Evolutionary conservation across 805 yeast species (phyloP).

Genomic region (Naumovozyma dairenensis): DNA sequence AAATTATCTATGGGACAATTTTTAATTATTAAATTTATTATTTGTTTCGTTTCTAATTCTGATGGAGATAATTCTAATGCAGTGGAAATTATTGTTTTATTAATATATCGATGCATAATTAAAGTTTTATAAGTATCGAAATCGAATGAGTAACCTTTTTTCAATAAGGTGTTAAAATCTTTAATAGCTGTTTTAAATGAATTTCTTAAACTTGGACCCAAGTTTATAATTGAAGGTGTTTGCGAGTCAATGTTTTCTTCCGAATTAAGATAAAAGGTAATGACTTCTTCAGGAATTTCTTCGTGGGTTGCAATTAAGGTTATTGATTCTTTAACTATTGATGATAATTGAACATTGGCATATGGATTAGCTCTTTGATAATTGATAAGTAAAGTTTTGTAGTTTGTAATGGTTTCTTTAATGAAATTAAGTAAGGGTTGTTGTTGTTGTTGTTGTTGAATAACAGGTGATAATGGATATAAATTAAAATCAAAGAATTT

Average conservation of each 20-base stretch:
- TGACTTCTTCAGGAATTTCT: neutral
- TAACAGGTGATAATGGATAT: conserved; percentile 6
- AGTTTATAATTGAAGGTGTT: neutral
- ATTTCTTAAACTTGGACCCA: conserved; percentile 21
- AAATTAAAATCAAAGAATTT: conserved; percentile 30
- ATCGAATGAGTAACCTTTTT: conserved; percentile 25
- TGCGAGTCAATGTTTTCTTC: neutral
- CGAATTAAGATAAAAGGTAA: too few relatives aligned
- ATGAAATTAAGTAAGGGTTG: conserved; percentile 10
- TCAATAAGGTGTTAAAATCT: conserved; percentile 17
- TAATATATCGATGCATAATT: conserved; percentile 12
- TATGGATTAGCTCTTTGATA: conserved; percentile 21
- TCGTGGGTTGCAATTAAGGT: conserved; percentile 11
- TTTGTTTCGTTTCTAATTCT: conserved; percentile 11
- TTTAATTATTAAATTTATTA: conserved; percentile 15
- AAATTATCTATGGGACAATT: neutral
- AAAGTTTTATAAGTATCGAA: conserved; percentile 25
- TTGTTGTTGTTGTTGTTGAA: too few relatives aligned
- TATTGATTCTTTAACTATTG: conserved; percentile 23
- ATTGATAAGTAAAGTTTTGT: conserved; percentile 16
- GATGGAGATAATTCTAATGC: conserved; percentile 14
- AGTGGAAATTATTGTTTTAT: conserved; percentile 12
- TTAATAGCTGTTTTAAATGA: conserved; percentile 19
- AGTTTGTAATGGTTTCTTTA: conserved; percentile 12
- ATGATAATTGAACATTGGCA: conserved; percentile 17